Conservation (phyloP, 129 eudicot genomes). For the Arctium minus region DNA sequence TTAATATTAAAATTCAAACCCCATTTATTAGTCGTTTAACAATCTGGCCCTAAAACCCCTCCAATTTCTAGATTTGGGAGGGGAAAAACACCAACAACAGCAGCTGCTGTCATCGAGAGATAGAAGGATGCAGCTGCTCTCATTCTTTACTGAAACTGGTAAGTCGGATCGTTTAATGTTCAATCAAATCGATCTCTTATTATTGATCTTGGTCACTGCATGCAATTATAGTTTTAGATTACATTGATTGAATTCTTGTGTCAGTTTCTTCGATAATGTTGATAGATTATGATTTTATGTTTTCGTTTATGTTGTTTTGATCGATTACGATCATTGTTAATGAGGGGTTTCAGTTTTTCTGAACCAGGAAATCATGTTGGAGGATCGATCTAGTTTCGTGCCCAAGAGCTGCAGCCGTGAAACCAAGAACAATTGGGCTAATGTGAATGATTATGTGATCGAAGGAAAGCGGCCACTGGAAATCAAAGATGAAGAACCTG, state of each 20-base stretch:
- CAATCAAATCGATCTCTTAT: neutral
- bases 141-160: neutral
- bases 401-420: constrained; percentile 35
- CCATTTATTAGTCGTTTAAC: neutral
- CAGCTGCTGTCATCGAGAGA: no score
- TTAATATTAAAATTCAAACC: neutral
- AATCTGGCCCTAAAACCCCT: neutral
- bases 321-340: no score
- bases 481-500: neutral
- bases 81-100: neutral
- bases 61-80: neutral
- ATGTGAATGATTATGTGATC: neutral
- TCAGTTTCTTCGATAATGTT: no score
- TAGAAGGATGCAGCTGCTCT: neutral
- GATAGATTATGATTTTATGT: no score
- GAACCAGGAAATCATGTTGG: constrained; percentile 38
- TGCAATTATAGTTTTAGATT: no score
- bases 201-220: no score
- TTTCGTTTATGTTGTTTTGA: no score
- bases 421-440: constrained; percentile 27
- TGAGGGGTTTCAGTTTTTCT: neutral
- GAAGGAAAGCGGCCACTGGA: neutral
- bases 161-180: neutral
- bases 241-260: no score
- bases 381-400: constrained; percentile 42